Percentiles rank a stretch among this genome's conserved stretches.
These are phyloP conservation scores for Alternaria atra DNA, from an alignment of 2,329 filamentous ascomycete species.

Conservation along the genomic window DNA sequence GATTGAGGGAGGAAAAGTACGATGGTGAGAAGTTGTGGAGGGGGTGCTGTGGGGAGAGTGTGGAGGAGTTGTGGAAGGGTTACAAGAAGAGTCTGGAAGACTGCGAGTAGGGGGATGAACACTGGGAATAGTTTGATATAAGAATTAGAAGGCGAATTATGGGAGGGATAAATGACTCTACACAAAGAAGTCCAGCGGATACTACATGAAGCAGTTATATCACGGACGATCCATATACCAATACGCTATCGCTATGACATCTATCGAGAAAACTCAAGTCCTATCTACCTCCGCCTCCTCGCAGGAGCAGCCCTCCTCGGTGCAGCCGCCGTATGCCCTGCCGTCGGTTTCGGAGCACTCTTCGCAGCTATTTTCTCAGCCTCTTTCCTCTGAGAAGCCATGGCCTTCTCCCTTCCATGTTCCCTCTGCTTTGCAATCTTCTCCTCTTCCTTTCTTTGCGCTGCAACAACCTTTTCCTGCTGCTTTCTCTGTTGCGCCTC, in stretches of 20 bases:
- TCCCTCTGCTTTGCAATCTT: not conserved
- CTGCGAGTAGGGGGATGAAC: not conserved
- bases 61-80: constrained; percentile 77
- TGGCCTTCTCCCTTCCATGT: not conserved
- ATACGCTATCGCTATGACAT: not conserved
- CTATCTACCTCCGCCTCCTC: not conserved
- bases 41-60: constrained; percentile 69
- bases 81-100: constrained; percentile 65
- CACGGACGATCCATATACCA: not conserved
- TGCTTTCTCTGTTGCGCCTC: not conserved
- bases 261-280: not conserved
- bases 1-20: constrained; percentile 70
- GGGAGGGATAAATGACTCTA: not conserved
- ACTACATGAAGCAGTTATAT: not conserved
- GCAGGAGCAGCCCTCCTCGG: not conserved
- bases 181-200: not conserved
- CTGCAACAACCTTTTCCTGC: not conserved
- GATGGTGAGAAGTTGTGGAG: constrained; percentile 73
- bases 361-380: not conserved
- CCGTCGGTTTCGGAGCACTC: not conserved
- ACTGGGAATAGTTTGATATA: not conserved
- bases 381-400: not conserved
- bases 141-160: not conserved
- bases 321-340: not conserved
- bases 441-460: not conserved